A percentile compares a stretch with the other conserved stretches of the same genome.
Evolutionary conservation across 352 stramenopile species (phyloP).

Genomic region (Phytophthora colocasiae): DNA sequence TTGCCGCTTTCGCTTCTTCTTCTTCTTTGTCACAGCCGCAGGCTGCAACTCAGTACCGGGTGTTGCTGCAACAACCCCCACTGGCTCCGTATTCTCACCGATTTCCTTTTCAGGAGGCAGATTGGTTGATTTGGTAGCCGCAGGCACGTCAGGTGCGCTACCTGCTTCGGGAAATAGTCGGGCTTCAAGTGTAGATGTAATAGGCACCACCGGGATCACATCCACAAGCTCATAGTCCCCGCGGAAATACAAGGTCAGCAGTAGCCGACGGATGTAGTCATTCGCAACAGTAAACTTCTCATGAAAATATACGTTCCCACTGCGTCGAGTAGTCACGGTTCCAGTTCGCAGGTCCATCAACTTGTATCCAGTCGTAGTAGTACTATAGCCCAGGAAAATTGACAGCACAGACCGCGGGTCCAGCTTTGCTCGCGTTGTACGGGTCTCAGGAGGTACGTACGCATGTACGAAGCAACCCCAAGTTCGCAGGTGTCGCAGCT

Average conservation of each 20-base stretch:
- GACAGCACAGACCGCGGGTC: constrained; percentile 4
- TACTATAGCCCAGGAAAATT: constrained; percentile 13
- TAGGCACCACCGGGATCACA: constrained; percentile 6
- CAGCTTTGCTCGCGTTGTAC: constrained; percentile 12
- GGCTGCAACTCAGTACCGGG: no score
- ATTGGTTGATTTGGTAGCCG: no score
- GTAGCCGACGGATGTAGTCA: constrained; percentile 11
- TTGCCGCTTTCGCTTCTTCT: constrained; percentile 3
- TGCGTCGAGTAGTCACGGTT: constrained; percentile 16
- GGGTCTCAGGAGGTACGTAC: constrained; percentile 2
- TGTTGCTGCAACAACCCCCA: no score
- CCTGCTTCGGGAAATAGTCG: constrained; percentile 3
- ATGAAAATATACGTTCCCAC: constrained; percentile 15
- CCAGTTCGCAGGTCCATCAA: constrained; percentile 16
- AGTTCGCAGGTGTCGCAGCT: constrained; percentile 15
- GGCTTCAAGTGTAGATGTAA: not conserved
- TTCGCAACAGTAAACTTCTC: constrained; percentile 12
- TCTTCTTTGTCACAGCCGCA: not conserved
- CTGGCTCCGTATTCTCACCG: no score
- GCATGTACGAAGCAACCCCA: constrained; percentile 24
- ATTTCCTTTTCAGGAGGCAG: no score
- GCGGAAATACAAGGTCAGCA: constrained; percentile 8
- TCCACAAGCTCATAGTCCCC: constrained; percentile 6
- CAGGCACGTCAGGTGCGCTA: not conserved
- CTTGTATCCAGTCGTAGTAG: constrained; percentile 26